phyloP scores from a whole-genome alignment of 2,329 filamentous ascomycete genomes.

The Rutstroemia sp. region DNA sequence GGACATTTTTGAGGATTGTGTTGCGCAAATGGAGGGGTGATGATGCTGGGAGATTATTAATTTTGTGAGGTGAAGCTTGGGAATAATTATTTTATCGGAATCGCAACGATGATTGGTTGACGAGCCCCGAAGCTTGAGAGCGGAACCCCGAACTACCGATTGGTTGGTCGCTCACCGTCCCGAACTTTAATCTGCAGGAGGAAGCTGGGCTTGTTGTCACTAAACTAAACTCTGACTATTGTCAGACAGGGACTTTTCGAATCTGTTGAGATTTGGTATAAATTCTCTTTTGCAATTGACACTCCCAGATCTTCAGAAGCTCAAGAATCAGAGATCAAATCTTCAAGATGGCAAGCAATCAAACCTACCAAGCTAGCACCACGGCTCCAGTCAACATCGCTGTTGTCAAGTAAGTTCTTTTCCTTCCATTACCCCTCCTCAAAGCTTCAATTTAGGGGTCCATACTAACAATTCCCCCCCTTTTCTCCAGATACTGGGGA shows the following conservation, averaged over 20 bases:
- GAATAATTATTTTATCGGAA: background rate
- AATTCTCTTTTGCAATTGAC: background rate
- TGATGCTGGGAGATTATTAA: background rate
- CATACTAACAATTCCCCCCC: slow-evolving; percentile 11
- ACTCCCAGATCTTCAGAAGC: background rate
- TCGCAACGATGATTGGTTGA: background rate
- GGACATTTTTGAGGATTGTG: slow-evolving; percentile 17
- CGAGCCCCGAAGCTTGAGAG: background rate
- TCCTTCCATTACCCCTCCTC: background rate
- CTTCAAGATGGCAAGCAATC: slow-evolving; percentile 27
- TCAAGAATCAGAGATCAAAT: background rate
- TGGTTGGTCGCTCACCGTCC: background rate
- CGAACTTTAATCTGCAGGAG: no score
- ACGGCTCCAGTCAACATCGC: slow-evolving; percentile 98
- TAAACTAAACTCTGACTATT: no score
- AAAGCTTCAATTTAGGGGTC: slow-evolving; percentile 4
- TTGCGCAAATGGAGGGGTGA: background rate
- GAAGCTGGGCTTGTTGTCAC: no score
- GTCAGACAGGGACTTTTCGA: background rate
- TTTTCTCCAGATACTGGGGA: slow-evolving; percentile 69
- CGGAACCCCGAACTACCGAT: background rate
- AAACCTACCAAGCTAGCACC: slow-evolving; percentile 83
- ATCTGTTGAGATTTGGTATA: background rate
- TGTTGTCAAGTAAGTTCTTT: slow-evolving; percentile 71
- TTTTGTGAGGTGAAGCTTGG: background rate